Conservation (phyloP, 148 eudicot species). For the Amaranthus hypochondriacus region DNA sequence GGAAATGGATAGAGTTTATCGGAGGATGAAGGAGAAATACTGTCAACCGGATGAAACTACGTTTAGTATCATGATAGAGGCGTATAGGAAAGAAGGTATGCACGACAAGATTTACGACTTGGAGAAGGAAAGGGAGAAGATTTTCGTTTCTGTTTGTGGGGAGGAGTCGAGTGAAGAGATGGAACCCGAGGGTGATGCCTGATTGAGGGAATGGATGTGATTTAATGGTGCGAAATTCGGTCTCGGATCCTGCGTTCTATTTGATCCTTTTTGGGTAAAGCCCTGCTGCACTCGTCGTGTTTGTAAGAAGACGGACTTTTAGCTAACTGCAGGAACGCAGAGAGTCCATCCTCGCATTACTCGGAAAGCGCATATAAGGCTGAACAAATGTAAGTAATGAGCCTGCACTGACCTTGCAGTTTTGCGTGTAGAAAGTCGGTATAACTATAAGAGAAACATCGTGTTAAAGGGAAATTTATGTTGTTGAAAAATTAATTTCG, state of each 20-base stretch:
- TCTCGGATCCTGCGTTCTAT: background rate
- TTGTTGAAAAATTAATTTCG: no score
- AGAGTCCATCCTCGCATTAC: background rate
- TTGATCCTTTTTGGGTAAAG: background rate
- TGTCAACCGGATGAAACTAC: conserved; percentile 60
- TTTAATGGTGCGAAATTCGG: conserved; percentile 2
- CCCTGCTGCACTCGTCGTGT: background rate
- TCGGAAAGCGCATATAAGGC: background rate
- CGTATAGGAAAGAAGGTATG: conserved; percentile 75
- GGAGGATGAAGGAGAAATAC: conserved; percentile 70
- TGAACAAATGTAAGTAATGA: background rate
- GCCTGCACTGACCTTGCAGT: background rate
- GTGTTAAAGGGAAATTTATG: background rate
- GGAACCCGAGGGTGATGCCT: conserved; percentile 18
- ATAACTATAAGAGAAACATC: background rate
- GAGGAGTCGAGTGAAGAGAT: conserved; percentile 18
- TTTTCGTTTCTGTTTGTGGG: conserved; percentile 15
- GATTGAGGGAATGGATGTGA: conserved; percentile 7
- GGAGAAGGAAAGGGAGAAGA: conserved; percentile 55
- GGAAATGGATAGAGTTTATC: conserved; percentile 91
- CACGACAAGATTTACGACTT: conserved; percentile 70
- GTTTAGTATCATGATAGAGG: conserved; percentile 57
- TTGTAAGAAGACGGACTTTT: background rate
- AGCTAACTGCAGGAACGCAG: background rate
- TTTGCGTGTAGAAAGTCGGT: background rate